Evolutionary conservation across 495 filamentous ascomycete species (phyloP), one percentile per base, ranked within the genome.

Genomic region (Usnea hakonensis): DNA sequence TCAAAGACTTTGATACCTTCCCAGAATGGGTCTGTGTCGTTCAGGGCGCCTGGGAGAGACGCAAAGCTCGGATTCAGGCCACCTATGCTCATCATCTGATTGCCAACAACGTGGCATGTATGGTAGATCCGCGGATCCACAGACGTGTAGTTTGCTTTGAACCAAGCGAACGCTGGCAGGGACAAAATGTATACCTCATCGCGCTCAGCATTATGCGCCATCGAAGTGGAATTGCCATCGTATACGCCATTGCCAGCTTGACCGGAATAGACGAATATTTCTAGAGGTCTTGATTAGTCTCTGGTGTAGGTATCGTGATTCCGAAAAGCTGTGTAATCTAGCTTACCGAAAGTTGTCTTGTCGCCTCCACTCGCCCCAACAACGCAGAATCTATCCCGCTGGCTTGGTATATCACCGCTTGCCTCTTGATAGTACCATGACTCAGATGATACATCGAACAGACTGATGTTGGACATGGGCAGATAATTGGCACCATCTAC

Each of bases 311-410:
- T 43, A 19, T 43, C 5, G 14, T 43, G 17, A 43, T n/a, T n/a
- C n/a, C n/a, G 21, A 43, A 4, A 5, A 43, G 40, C 19, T 43
- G 19, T 43, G 40, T n/a, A 30, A 59, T 23, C 33, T 59, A 37
- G 57, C 54, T 56, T 10, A 56, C 54, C 54, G 14, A 56, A 56
- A 21, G 54, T 56, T 10, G 33, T 56, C 33, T 56, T 37, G 32
- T 56, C 54, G 19, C 54, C 54, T n/a, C 54, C 54, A 36, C 54
- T 35, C n/a, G 37, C 54, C 19, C 54, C 54, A 56, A 38, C 54
- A 26, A 56, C 30, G 36, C 54, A 56, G 54, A 56, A 56, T 0
- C 54, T 56, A 37, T 56, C 54, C 13, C 54, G 54, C 32, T 56
- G 7, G 54, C 37, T 38, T 38, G 54, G 30, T 21, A 37, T 26